Percentiles rank a stretch among this genome's conserved stretches.
Evolutionary conservation across 225 moss, liverwort and hornwort species (phyloP).

Genomic region (Rhytidiadelphus loreus): DNA sequence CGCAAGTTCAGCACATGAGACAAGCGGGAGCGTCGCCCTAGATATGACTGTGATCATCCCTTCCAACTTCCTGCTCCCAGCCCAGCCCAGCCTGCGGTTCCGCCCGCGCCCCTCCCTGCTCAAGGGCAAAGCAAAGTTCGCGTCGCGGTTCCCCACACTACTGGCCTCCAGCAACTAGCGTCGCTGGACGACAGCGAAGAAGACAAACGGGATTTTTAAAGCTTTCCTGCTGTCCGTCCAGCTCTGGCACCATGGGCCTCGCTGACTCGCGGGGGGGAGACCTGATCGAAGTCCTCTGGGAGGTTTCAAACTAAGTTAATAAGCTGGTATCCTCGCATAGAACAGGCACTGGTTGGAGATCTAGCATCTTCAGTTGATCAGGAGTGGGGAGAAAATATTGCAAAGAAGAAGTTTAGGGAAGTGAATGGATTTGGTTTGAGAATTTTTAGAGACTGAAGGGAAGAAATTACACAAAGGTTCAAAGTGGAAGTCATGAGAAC

Average conservation of each 20-base stretch:
- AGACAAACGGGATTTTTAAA: not conserved
- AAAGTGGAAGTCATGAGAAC: not conserved
- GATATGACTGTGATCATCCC: not conserved
- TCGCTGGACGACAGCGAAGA: not conserved
- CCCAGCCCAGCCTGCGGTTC: not conserved
- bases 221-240: not conserved
- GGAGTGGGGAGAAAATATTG: not conserved
- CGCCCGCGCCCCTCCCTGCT: not conserved
- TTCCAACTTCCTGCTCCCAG: not conserved
- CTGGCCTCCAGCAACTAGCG: not conserved
- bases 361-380: not conserved
- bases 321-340: not conserved
- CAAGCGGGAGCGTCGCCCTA: not conserved
- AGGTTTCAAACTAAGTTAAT: not conserved
- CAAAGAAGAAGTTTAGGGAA: not conserved
- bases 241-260: not conserved
- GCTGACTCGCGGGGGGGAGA: not conserved
- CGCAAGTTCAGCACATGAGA: not conserved
- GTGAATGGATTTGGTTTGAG: no score
- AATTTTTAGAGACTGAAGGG: not conserved
- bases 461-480: not conserved
- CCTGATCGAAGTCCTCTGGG: not conserved
- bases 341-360: not conserved
- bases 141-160: not conserved
- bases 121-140: not conserved